phyloP scores from a whole-genome alignment of 2,329 filamentous ascomycete genomes.

The Lachnellula cervina region DNA sequence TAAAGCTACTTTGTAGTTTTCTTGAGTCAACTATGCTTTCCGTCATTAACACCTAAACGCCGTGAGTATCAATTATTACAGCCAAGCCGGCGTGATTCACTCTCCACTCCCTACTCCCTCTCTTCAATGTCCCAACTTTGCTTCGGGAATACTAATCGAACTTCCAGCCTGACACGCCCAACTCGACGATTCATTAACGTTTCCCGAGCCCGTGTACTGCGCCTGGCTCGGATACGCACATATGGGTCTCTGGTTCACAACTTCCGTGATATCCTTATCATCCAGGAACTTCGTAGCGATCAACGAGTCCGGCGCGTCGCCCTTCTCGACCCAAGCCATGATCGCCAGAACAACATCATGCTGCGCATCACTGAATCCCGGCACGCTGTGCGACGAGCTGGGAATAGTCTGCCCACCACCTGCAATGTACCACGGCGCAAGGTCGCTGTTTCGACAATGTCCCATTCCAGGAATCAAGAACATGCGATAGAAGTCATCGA shows the following conservation, averaged over 20 bases:
- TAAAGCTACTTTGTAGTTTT: too few relatives aligned
- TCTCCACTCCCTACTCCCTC: too few relatives aligned
- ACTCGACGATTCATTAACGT: conserved; percentile 15
- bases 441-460: conserved; percentile 40
- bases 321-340: conserved; percentile 45
- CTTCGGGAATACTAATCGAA: neutral
- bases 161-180: conserved; percentile 16
- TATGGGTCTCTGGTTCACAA: conserved; percentile 42
- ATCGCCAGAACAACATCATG: conserved; percentile 46
- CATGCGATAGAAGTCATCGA: conserved; percentile 40
- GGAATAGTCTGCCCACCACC: conserved; percentile 32
- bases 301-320: conserved; percentile 30
- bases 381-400: conserved; percentile 32
- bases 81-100: too few relatives aligned
- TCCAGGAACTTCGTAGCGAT: conserved; percentile 37
- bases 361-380: conserved; percentile 37
- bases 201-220: conserved; percentile 10
- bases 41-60: too few relatives aligned
- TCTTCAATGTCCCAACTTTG: neutral
- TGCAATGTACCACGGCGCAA: conserved; percentile 40
- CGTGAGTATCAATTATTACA: too few relatives aligned
- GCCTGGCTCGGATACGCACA: conserved; percentile 35
- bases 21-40: too few relatives aligned
- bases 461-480: conserved; percentile 48
- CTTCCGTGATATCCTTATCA: conserved; percentile 34